These are phyloP conservation scores for Kalaharituber pfeilii DNA, from an alignment of 2,329 filamentous ascomycete species.

Conservation along the genomic window DNA sequence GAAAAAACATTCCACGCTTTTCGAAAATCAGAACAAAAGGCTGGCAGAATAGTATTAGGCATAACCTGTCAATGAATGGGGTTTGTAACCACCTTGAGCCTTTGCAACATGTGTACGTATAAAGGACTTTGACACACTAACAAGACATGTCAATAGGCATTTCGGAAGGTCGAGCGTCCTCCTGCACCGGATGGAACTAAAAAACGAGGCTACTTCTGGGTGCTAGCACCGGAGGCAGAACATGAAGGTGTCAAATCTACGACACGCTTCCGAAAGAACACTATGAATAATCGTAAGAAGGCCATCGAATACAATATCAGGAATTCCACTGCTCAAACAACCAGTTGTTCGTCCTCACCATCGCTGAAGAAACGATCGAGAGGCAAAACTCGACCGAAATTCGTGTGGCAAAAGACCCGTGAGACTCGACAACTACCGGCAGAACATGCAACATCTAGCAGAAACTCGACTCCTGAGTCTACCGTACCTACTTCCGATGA, in stretches of 20 bases:
- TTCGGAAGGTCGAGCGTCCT: conserved; percentile 30
- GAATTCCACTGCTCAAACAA: no score
- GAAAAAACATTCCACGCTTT: conserved; percentile 60
- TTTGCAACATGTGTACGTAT: no score
- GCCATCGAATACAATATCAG: no score
- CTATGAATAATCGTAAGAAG: background rate
- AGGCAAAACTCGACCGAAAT: background rate
- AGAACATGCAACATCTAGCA: background rate
- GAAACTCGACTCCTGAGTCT: background rate
- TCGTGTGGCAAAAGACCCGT: background rate
- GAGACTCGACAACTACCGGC: background rate
- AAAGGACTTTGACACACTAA: background rate
- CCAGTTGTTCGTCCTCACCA: background rate
- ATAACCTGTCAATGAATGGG: conserved; percentile 78
- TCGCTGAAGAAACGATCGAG: background rate
- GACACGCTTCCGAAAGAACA: conserved; percentile 50
- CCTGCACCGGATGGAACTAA: conserved; percentile 7
- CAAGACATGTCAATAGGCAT: conserved; percentile 23
- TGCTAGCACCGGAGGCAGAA: conserved; percentile 52
- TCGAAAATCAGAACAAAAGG: conserved; percentile 39
- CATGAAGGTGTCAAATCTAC: conserved; percentile 64
- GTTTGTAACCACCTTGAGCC: background rate
- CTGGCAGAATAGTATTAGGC: conserved; percentile 98
- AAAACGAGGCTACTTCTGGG: conserved; percentile 38
- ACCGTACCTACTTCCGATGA: background rate